Evolutionary conservation across 768 basidiomycete genomes (phyloP).

Genomic region (Pisolithus albus): DNA sequence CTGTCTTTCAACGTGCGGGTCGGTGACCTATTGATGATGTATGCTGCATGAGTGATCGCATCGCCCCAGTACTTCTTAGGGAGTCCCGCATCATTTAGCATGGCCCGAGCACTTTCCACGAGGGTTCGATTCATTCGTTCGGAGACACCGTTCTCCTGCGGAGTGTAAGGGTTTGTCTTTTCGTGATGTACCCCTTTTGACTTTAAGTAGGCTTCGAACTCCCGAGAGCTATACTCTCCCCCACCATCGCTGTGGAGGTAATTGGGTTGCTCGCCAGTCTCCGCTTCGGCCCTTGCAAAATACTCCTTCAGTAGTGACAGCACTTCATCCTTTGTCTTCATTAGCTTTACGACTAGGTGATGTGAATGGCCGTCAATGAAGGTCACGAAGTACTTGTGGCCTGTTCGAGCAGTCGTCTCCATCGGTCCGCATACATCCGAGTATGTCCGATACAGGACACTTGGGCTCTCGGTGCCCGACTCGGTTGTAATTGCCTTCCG

Average conservation of each 20-base stretch:
- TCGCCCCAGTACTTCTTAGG: neutral
- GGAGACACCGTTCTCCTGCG: conserved; percentile 1
- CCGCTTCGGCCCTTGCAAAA: conserved; percentile 5
- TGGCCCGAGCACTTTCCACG: neutral
- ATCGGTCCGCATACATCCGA: conserved; percentile 18
- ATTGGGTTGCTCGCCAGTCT: conserved; percentile 4
- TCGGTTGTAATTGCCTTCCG: conserved; percentile 6
- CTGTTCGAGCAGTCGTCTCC: conserved; percentile 1
- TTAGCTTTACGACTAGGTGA: conserved; percentile 7
- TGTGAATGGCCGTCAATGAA: conserved; percentile 17
- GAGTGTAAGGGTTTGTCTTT: conserved; percentile 4
- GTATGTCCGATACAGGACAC: conserved; percentile 3
- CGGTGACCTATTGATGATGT: too few relatives aligned
- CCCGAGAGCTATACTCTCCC: too few relatives aligned
- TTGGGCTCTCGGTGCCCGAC: conserved; percentile 1
- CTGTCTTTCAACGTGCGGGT: too few relatives aligned
- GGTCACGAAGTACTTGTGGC: conserved; percentile 14
- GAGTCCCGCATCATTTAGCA: neutral
- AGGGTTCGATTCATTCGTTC: conserved; percentile 2
- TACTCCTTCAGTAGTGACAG: conserved; percentile 7
- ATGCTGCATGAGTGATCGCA: neutral
- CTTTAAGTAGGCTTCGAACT: too few relatives aligned
- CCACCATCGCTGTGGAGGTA: too few relatives aligned
- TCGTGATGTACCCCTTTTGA: too few relatives aligned
- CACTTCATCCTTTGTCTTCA: conserved; percentile 6